Percentiles rank a stretch among this genome's conserved stretches.
These are phyloP conservation scores for Neonectria faginata DNA, from an alignment of 2,329 filamentous ascomycete species.

Conservation along the genomic window DNA sequence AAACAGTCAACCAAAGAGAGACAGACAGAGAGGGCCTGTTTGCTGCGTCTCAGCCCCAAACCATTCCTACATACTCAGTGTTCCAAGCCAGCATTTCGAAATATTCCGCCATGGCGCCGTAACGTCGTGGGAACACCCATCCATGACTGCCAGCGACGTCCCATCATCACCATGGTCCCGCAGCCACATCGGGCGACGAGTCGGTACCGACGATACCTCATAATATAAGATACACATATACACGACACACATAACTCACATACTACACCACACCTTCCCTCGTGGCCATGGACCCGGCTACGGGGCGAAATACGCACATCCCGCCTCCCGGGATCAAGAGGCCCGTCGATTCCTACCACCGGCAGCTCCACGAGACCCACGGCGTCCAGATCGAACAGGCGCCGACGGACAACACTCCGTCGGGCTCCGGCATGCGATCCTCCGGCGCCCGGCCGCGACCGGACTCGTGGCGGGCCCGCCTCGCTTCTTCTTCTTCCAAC, in stretches of 20 bases:
- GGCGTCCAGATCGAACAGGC: slow-evolving; percentile 36
- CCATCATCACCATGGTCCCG: slow-evolving; percentile 23
- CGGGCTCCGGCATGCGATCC: slow-evolving; percentile 28
- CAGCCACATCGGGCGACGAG: slow-evolving; percentile 21
- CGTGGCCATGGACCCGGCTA: slow-evolving; percentile 39
- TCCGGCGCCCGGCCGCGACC: slow-evolving; percentile 41
- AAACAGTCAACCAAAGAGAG: slow-evolving; percentile 4
- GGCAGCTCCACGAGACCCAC: slow-evolving; percentile 42
- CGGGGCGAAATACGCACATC: slow-evolving; percentile 34
- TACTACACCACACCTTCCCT: background rate
- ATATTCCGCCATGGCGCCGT: slow-evolving; percentile 23
- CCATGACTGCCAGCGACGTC: slow-evolving; percentile 4
- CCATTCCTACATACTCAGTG: background rate
- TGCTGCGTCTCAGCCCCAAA: background rate
- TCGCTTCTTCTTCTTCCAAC: slow-evolving; percentile 20
- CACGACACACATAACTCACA: background rate
- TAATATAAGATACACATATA: slow-evolving; percentile 3
- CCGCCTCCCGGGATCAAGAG: slow-evolving; percentile 37
- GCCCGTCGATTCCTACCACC: slow-evolving; percentile 45
- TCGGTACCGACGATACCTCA: slow-evolving; percentile 26
- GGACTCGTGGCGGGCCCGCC: slow-evolving; percentile 19
- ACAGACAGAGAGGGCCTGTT: background rate
- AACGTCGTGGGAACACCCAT: background rate
- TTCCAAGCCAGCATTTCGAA: slow-evolving; percentile 16
- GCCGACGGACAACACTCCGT: slow-evolving; percentile 16